These are phyloP conservation scores for Coemansia sp. DNA, from an alignment of 192 early-diverging fungal genomes.

Conservation along the genomic window DNA sequence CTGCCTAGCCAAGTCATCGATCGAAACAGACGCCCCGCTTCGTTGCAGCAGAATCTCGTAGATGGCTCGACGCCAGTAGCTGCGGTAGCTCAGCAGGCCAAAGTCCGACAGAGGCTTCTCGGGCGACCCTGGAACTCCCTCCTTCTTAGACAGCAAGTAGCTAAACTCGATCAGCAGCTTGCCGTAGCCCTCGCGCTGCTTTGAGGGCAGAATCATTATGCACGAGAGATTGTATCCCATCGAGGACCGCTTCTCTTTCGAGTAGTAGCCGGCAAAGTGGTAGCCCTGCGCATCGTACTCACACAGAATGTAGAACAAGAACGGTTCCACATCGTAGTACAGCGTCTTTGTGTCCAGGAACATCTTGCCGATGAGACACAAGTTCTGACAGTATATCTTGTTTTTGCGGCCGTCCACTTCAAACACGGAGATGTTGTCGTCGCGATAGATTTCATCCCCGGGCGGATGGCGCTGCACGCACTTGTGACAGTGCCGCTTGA, in stretches of 20 bases:
- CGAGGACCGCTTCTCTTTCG: slow-evolving; percentile 89
- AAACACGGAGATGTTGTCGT: slow-evolving; percentile 84
- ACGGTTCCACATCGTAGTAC: slow-evolving; percentile 97
- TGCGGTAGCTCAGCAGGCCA: slow-evolving; percentile 81
- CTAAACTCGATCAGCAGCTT: slow-evolving; percentile 90
- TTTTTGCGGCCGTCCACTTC: slow-evolving; percentile 97
- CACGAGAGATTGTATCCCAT: slow-evolving; percentile 91
- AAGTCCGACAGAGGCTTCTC: slow-evolving; percentile 90
- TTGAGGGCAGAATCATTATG: slow-evolving; percentile 83
- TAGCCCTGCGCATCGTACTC: slow-evolving; percentile 72
- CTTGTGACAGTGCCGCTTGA: slow-evolving; percentile 80
- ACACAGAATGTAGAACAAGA: slow-evolving; percentile 89
- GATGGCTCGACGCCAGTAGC: slow-evolving; percentile 79
- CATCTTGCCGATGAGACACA: slow-evolving; percentile 94
- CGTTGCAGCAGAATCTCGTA: slow-evolving; percentile 59
- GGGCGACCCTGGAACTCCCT: slow-evolving; percentile 77
- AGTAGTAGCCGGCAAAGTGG: slow-evolving; percentile 97
- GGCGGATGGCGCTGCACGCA: slow-evolving; percentile 81
- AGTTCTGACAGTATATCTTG: slow-evolving; percentile 97
- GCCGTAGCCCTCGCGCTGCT: slow-evolving; percentile 91
- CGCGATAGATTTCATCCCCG: slow-evolving; percentile 96
- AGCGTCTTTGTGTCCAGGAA: slow-evolving; percentile 97
- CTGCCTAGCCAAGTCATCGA: slow-evolving; percentile 57
- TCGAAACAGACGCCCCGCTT: slow-evolving; percentile 10
- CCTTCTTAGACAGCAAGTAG: slow-evolving; percentile 76